Evolutionary conservation across 257 asterid genomes (phyloP), one percentile per base, ranked within the genome.

Genomic region (Euphrasia confusa): DNA sequence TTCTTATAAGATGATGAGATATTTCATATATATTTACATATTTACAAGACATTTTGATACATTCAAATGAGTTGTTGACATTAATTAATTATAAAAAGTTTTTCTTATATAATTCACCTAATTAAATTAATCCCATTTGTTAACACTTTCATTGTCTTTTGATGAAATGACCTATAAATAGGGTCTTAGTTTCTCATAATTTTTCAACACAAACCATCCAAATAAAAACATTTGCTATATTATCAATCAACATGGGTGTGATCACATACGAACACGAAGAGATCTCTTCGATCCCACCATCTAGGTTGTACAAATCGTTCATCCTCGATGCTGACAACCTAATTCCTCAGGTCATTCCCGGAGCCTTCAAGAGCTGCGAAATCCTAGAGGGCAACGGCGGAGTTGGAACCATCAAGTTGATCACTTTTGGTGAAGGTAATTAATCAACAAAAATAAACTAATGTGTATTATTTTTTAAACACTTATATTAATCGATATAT

Each of bases 371-470:
- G 66, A 75, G 67, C 33, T 65, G 75, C 27, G 78, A 82, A 64
- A 75, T 10, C 74, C 66, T 78, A 1, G 40, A 85, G 27, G 94
- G 94, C 1, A 72, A 80, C 6, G 94, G 89, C 0, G 83, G 85
- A 0, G 77, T 63, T 11, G 94, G 89, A 6, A 78, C 85, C 50
- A 9, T 80, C 68, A 85, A 78, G 63, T 5, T 57, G 44, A 48
- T 77, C 62, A 69, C 72, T 52, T 82, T 74, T 12, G 79, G 79
- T 2, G 77, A 78, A 32, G 85, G 94, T 82, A 71, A 9, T 0
- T 8, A 54, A 7, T n/a, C 1, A 54, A 3, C 10, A 21, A 21
- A 21, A 21, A 21, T 21, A 21, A 21, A 21, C 24, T 1, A 21
- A 21, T 21, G 24, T 21, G 1, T n/a, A n/a, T n/a, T n/a, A 21